Percentiles rank a stretch among this genome's conserved stretches.
phyloP scores from a whole-genome alignment of 2,329 filamentous ascomycete species.

The Arthrinium puccinioides region DNA sequence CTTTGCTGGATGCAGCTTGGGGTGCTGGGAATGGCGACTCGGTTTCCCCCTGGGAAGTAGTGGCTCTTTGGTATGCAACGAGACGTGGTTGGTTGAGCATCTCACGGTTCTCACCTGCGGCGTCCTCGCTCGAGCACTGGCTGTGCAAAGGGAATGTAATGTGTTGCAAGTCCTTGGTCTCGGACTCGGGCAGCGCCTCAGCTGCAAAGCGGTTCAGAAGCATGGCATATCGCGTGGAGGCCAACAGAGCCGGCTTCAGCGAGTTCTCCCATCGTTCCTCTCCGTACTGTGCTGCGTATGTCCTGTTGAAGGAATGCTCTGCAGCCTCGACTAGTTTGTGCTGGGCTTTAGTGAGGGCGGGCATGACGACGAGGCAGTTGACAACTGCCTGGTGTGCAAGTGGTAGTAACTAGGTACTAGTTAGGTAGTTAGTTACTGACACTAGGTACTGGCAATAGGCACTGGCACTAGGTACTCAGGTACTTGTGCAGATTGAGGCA shows the following conservation, averaged over 20 bases:
- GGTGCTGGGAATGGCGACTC: constrained; percentile 16
- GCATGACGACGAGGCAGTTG: constrained; percentile 8
- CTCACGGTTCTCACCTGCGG: neutral
- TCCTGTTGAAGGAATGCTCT: constrained; percentile 17
- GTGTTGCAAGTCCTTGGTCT: constrained; percentile 7
- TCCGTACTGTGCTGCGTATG: constrained; percentile 14
- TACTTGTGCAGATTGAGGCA: no score
- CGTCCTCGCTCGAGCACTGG: neutral
- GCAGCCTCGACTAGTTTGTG: constrained; percentile 16
- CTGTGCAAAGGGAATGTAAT: constrained; percentile 10
- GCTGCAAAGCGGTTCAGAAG: constrained; percentile 16
- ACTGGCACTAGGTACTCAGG: no score
- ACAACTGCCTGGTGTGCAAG: neutral
- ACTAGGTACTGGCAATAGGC: no score
- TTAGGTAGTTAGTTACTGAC: no score
- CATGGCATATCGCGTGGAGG: constrained; percentile 18
- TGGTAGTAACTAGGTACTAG: no score
- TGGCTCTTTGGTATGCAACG: constrained; percentile 11
- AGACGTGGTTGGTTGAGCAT: constrained; percentile 2
- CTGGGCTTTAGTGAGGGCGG: constrained; percentile 17
- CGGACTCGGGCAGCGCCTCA: constrained; percentile 8
- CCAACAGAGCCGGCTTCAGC: constrained; percentile 16
- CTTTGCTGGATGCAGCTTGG: constrained; percentile 5
- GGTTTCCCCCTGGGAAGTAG: constrained; percentile 5
- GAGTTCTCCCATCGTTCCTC: constrained; percentile 17